A percentile compares a stretch with the other conserved stretches of the same genome.
Conservation (phyloP, 306 rosid species). For the Vigna angularis region DNA sequence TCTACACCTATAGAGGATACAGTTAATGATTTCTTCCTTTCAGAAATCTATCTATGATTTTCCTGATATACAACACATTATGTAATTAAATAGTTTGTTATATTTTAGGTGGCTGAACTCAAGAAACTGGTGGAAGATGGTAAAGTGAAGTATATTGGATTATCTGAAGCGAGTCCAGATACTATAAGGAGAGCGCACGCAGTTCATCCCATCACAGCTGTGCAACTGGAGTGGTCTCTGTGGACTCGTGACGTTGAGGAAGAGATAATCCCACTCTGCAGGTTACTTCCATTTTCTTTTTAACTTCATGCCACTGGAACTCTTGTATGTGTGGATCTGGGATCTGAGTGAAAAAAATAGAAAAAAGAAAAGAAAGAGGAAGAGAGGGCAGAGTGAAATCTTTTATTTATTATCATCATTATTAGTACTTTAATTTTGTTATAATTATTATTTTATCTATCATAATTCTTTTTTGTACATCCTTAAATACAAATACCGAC, state of each 20-base stretch:
- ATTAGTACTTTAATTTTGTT: no score
- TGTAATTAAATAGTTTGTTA: not conserved
- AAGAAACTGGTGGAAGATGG: constrained; percentile 86
- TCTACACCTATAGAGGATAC: constrained; percentile 77
- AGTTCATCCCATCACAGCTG: constrained; percentile 30
- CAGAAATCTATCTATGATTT: not conserved
- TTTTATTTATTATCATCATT: no score
- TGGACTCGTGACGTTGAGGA: constrained; percentile 18
- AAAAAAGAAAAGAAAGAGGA: no score
- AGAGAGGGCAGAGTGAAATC: no score
- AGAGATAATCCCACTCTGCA: constrained; percentile 40
- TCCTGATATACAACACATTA: not conserved
- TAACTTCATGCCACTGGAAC: not conserved
- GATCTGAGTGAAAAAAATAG: no score
- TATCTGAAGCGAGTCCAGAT: constrained; percentile 79
- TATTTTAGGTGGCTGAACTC: constrained; percentile 67
- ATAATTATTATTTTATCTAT: no score
- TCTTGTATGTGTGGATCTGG: not conserved
- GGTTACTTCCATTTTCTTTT: not conserved
- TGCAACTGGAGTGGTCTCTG: constrained; percentile 20
- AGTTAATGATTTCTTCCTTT: constrained; percentile 45
- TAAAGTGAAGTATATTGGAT: constrained; percentile 70
- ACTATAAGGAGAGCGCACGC: constrained; percentile 46
- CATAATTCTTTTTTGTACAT: no score
- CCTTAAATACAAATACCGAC: no score